Percentiles rank a stretch among this genome's conserved stretches.
phyloP scores from a whole-genome alignment of 371 early-diverging fungal genomes.

The Actinomortierella ambigua region DNA sequence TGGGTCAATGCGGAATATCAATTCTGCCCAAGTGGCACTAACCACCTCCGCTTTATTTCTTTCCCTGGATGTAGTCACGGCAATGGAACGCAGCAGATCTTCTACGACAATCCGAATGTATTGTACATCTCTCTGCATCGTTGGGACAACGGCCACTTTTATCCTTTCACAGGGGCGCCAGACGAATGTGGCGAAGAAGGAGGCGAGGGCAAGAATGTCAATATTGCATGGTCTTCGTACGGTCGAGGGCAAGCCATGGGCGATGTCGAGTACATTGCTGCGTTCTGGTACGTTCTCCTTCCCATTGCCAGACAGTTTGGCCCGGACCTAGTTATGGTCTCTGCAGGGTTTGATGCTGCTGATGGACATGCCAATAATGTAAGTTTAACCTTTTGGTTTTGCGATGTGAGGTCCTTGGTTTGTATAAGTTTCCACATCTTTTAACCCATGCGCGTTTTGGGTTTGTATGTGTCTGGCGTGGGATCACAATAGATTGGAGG shows the following conservation, averaged over 20 bases:
- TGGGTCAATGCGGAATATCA: background rate
- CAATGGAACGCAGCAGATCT: constrained; percentile 71
- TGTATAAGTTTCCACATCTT: background rate
- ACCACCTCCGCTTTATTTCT: background rate
- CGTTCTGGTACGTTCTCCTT: constrained; percentile 63
- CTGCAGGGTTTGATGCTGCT: constrained; percentile 74
- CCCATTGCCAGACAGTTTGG: constrained; percentile 66
- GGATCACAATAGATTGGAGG: constrained; percentile 57
- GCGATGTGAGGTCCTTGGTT: no score
- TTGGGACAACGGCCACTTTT: constrained; percentile 67
- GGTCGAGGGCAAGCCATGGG: constrained; percentile 66
- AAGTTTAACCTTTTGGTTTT: constrained; percentile 25
- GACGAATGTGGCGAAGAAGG: constrained; percentile 59
- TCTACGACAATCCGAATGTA: constrained; percentile 68
- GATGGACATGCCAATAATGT: constrained; percentile 68
- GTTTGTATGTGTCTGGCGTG: background rate
- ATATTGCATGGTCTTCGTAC: constrained; percentile 64
- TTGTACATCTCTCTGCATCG: constrained; percentile 71
- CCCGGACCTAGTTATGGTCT: constrained; percentile 71
- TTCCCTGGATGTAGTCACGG: constrained; percentile 53
- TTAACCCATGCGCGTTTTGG: background rate
- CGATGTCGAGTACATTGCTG: constrained; percentile 71
- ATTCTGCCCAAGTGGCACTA: background rate
- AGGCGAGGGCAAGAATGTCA: constrained; percentile 63
- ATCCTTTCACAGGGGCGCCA: constrained; percentile 64